A percentile compares a stretch with the other conserved stretches of the same genome.
phyloP scores from a whole-genome alignment of 2,329 filamentous ascomycete genomes.

The Corynespora cassiicola region DNA sequence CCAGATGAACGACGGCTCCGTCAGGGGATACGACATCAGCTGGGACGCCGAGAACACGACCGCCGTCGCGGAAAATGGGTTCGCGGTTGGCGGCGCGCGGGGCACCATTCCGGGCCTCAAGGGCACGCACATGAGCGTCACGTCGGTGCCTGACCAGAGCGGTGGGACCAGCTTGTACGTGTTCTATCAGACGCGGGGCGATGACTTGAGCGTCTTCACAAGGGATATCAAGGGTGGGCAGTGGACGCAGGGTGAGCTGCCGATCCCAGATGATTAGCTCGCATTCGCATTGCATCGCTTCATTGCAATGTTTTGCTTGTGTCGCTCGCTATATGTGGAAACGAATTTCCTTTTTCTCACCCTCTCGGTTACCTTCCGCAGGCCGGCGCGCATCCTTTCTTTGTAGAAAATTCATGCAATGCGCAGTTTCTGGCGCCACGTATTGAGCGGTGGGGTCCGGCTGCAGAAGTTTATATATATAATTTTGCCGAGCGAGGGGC shows the following conservation, averaged over 20 bases:
- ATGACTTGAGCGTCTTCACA: conserved; percentile 39
- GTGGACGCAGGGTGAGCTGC: conserved; percentile 33
- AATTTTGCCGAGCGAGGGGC: too few relatives aligned
- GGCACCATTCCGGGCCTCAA: conserved; percentile 39
- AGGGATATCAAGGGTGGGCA: conserved; percentile 29
- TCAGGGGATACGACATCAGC: conserved; percentile 49
- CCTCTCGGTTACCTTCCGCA: too few relatives aligned
- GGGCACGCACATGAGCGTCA: conserved; percentile 50
- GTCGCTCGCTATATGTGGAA: too few relatives aligned
- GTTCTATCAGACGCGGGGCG: conserved; percentile 36
- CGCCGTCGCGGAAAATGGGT: conserved; percentile 31
- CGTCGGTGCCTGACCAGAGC: conserved; percentile 32
- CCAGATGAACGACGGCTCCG: conserved; percentile 42
- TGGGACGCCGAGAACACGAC: conserved; percentile 49
- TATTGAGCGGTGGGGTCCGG: too few relatives aligned
- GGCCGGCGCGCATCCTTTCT: too few relatives aligned
- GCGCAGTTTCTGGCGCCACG: too few relatives aligned
- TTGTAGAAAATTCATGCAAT: too few relatives aligned
- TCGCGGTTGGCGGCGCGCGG: conserved; percentile 37
- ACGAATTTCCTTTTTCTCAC: too few relatives aligned
- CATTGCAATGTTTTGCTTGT: too few relatives aligned
- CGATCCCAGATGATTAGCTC: conserved; percentile 33
- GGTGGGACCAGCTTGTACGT: conserved; percentile 36
- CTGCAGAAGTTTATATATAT: too few relatives aligned
- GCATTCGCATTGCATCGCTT: too few relatives aligned